Percentiles rank a stretch among this genome's conserved stretches.
Conservation (phyloP, 2,329 filamentous ascomycete genomes). For the Samsoniella hepiali region DNA sequence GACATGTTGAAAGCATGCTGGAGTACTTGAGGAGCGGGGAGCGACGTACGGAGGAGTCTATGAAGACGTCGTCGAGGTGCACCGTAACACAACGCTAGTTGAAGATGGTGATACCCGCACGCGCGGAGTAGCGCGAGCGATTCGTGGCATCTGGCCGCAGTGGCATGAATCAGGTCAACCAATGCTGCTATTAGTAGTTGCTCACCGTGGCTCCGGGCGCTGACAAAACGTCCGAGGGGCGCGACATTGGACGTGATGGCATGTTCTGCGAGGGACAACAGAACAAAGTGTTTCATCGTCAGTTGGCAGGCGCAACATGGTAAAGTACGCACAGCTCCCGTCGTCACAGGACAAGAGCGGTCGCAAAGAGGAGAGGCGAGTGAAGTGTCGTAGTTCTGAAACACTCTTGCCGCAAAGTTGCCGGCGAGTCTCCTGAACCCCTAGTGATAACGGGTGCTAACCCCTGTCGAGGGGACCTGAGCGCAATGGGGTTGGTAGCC, state of each 20-base stretch:
- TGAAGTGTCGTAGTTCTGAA: conserved; percentile 10
- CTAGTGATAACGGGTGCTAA: neutral
- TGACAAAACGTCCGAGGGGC: neutral
- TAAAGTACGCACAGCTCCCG: neutral
- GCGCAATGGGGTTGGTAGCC: neutral
- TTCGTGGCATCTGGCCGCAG: neutral
- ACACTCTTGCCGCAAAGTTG: neutral
- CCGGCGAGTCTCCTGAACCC: neutral
- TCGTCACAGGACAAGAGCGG: neutral
- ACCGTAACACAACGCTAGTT: neutral
- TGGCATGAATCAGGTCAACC: neutral
- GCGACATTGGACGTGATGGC: neutral
- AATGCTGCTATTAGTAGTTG: neutral
- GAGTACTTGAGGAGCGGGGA: neutral
- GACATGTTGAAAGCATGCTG: neutral
- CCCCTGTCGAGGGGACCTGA: conserved; percentile 11
- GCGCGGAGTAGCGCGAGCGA: neutral
- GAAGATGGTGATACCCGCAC: neutral
- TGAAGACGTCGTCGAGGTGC: neutral
- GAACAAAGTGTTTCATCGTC: conserved; percentile 4
- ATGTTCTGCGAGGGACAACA: neutral
- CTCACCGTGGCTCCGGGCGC: neutral
- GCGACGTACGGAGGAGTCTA: neutral
- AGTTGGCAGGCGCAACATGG: neutral
- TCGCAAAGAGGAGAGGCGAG: neutral